These are phyloP conservation scores for Lolium multiflorum DNA, from an alignment of 176 grass and related monocot genomes.

Conservation along the genomic window DNA sequence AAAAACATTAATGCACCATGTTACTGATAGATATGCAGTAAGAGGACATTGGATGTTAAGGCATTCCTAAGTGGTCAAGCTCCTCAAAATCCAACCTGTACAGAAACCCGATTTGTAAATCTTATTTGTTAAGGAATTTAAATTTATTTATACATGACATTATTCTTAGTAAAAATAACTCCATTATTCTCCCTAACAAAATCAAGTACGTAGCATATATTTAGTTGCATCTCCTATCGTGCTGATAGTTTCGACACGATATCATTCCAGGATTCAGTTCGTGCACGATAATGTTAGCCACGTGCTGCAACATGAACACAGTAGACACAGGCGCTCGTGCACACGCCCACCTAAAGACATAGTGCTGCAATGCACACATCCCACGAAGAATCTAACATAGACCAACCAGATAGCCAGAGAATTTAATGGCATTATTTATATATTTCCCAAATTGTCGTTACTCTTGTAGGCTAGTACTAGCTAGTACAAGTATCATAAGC, in stretches of 20 bases:
- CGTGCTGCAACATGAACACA: conserved; percentile 49
- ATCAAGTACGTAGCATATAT: conserved; percentile 6
- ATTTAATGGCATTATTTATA: conserved; percentile 44
- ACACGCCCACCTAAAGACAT: conserved; percentile 47
- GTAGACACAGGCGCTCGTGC: conserved; percentile 46
- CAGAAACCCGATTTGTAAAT: neutral
- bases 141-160: neutral
- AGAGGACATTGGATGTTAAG: conserved; percentile 12
- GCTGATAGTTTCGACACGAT: conserved; percentile 23
- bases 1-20: neutral
- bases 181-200: conserved; percentile 22
- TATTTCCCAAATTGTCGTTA: conserved; percentile 43
- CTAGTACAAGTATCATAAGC: conserved; percentile 33
- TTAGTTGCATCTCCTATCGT: conserved; percentile 1
- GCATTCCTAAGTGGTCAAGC: neutral
- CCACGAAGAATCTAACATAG: conserved; percentile 59
- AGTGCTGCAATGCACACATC: conserved; percentile 55
- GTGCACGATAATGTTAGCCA: conserved; percentile 47
- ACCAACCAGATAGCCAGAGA: conserved; percentile 45
- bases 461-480: conserved; percentile 26
- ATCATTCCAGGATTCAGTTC: conserved; percentile 47
- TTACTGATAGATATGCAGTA: conserved; percentile 11
- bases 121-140: neutral
- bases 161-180: conserved; percentile 26
- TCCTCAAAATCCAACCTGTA: neutral